Percentiles rank a stretch among this genome's conserved stretches.
Evolutionary conservation across 2,329 filamentous ascomycete species (phyloP).

Genomic region (Akanthomyces lecanii): DNA sequence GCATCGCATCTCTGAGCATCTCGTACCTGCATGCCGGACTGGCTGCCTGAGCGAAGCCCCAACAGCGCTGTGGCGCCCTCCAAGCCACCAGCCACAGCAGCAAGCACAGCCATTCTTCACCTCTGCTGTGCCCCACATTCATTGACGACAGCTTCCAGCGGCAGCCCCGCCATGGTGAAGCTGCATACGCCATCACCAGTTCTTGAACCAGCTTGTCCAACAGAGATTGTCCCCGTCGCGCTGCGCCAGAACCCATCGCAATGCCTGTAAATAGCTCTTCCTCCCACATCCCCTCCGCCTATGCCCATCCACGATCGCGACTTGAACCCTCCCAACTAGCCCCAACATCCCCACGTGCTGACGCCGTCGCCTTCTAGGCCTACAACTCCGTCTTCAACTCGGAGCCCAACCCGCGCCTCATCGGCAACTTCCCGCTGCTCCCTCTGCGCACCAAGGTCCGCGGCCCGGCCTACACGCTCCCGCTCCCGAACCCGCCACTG

Average conservation of each 20-base stretch:
- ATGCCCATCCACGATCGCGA: too few relatives aligned
- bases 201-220: background rate
- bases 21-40: background rate
- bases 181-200: conserved; percentile 14
- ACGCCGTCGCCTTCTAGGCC: conserved; percentile 52
- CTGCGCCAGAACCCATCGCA: conserved; percentile 18
- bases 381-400: conserved; percentile 97
- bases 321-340: too few relatives aligned
- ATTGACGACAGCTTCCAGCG: conserved; percentile 10
- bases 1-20: background rate
- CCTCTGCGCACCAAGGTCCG: conserved; percentile 92
- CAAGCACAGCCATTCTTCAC: background rate
- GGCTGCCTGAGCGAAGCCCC: background rate
- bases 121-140: background rate
- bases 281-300: too few relatives aligned
- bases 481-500: conserved; percentile 52
- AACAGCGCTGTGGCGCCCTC: too few relatives aligned
- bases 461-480: conserved; percentile 87
- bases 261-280: conserved; percentile 20
- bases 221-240: background rate
- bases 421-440: conserved; percentile 91
- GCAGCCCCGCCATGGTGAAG: conserved; percentile 15
- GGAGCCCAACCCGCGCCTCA: conserved; percentile 62
- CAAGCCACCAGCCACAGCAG: background rate
- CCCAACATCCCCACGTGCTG: background rate